Percentiles rank a stretch among this genome's conserved stretches.
Evolutionary conservation across 2,329 filamentous ascomycete genomes (phyloP).

Genomic region (Scedosporium minutisporum): DNA sequence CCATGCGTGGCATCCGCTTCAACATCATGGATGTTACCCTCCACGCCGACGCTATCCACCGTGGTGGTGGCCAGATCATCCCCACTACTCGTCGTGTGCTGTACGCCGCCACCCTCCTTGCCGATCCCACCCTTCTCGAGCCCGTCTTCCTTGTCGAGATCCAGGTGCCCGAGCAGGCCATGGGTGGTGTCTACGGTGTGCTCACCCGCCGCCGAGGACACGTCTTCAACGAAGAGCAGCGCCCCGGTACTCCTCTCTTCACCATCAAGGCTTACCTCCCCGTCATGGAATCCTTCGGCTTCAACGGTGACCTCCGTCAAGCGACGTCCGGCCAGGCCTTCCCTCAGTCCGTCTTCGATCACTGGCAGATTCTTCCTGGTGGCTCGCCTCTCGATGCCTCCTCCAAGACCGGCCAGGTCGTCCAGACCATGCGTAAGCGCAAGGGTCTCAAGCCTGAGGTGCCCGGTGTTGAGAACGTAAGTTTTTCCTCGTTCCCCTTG

Average conservation of each 20-base stretch:
- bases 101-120: constrained; percentile 85
- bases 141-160: constrained; percentile 99
- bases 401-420: constrained; percentile 73
- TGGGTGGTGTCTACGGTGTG: constrained; percentile 99
- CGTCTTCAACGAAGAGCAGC: constrained; percentile 98
- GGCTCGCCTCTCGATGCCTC: constrained; percentile 79
- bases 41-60: constrained; percentile 98
- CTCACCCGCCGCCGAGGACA: constrained; percentile 96
- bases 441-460: constrained; percentile 98
- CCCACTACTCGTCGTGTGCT: constrained; percentile 95
- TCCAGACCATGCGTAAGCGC: constrained; percentile 89
- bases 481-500: constrained; percentile 27
- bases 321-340: constrained; percentile 96
- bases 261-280: constrained; percentile 94
- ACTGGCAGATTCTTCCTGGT: constrained; percentile 95
- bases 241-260: constrained; percentile 97
- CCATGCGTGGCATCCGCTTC: constrained; percentile 93
- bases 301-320: constrained; percentile 93
- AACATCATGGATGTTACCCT: constrained; percentile 99
- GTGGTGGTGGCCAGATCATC: constrained; percentile 98
- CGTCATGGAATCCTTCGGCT: constrained; percentile 97
- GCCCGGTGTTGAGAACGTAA: constrained; percentile 90
- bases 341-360: constrained; percentile 97
- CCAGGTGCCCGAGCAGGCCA: constrained; percentile 94
- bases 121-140: constrained; percentile 85